A percentile compares a stretch with the other conserved stretches of the same genome.
Evolutionary conservation across 2,329 filamentous ascomycete genomes (phyloP).

Genomic region (Phaeoacremonium minimum): DNA sequence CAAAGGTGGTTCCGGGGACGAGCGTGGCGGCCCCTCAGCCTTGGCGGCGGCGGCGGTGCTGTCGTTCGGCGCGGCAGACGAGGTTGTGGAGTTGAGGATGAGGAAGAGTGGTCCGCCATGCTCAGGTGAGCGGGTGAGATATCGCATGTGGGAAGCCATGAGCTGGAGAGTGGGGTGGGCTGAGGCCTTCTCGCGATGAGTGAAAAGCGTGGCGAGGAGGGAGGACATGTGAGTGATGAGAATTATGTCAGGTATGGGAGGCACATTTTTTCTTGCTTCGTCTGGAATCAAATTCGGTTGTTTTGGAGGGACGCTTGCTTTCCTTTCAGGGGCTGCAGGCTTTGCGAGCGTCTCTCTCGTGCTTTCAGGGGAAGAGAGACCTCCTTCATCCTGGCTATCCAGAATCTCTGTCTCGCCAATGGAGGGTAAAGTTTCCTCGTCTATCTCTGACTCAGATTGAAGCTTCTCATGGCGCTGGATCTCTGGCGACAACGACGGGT

Average conservation of each 20-base stretch:
- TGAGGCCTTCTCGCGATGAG: constrained; percentile 35
- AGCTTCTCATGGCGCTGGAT: background rate
- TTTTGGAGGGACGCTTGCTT: background rate
- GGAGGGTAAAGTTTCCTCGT: too few relatives aligned
- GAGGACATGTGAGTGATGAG: constrained; percentile 51
- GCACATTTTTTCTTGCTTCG: background rate
- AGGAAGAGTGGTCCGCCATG: constrained; percentile 42
- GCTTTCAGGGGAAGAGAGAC: constrained; percentile 12
- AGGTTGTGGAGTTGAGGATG: constrained; percentile 48
- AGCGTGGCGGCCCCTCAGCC: constrained; percentile 1
- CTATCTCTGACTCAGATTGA: too few relatives aligned
- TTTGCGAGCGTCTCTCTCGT: background rate
- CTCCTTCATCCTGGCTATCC: constrained; percentile 36
- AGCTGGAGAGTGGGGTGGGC: constrained; percentile 44
- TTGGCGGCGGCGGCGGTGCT: background rate
- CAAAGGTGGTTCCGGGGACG: constrained; percentile 1
- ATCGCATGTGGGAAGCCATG: constrained; percentile 41
- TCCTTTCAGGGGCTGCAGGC: background rate
- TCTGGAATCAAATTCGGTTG: background rate
- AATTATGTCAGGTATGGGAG: constrained; percentile 36
- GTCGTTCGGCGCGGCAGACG: constrained; percentile 5
- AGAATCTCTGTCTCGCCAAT: constrained; percentile 19
- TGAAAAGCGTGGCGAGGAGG: constrained; percentile 48
- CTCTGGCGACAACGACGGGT: too few relatives aligned
- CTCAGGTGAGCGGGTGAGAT: constrained; percentile 33